Evolutionary conservation across 2,329 filamentous ascomycete genomes (phyloP).

Genomic region (Phaeosphaeriaceae sp.): DNA sequence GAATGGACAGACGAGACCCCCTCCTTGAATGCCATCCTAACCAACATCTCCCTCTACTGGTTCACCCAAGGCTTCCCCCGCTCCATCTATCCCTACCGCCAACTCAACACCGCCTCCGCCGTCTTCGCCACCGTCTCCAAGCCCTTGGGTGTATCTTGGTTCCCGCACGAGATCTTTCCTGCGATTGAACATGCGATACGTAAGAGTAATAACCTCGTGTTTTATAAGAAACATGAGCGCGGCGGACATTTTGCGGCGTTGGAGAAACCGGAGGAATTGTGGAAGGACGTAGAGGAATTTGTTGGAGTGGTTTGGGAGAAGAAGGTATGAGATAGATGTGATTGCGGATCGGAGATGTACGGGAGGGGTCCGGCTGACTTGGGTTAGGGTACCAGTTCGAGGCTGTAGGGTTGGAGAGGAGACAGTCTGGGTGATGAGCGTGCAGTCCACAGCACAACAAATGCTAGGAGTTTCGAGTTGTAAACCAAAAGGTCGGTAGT

Average conservation of each 20-base stretch:
- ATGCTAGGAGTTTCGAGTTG: no score
- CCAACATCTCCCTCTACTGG: slow-evolving; percentile 63
- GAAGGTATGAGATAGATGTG: slow-evolving; percentile 26
- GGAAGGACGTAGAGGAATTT: slow-evolving; percentile 56
- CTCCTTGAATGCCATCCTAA: slow-evolving; percentile 55
- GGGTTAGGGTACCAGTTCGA: neutral
- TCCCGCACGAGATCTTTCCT: slow-evolving; percentile 52
- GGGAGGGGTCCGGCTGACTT: neutral
- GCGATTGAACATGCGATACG: slow-evolving; percentile 48
- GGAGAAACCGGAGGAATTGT: slow-evolving; percentile 53
- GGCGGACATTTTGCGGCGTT: slow-evolving; percentile 65
- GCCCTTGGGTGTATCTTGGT: slow-evolving; percentile 54
- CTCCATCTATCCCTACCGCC: slow-evolving; percentile 60
- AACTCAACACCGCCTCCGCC: slow-evolving; percentile 15
- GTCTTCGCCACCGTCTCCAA: slow-evolving; percentile 30
- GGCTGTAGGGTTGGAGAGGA: no score
- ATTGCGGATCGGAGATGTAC: neutral
- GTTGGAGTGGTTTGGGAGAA: slow-evolving; percentile 42
- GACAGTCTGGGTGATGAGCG: no score
- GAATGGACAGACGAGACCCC: slow-evolving; percentile 60
- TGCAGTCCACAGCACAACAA: no score
- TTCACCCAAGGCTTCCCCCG: slow-evolving; percentile 56
- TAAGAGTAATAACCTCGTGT: slow-evolving; percentile 49
- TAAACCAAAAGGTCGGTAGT: no score
- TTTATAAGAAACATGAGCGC: slow-evolving; percentile 47